Evolutionary conservation across 441 rosid species (phyloP).

Genomic region (Monsonia emarginata): DNA sequence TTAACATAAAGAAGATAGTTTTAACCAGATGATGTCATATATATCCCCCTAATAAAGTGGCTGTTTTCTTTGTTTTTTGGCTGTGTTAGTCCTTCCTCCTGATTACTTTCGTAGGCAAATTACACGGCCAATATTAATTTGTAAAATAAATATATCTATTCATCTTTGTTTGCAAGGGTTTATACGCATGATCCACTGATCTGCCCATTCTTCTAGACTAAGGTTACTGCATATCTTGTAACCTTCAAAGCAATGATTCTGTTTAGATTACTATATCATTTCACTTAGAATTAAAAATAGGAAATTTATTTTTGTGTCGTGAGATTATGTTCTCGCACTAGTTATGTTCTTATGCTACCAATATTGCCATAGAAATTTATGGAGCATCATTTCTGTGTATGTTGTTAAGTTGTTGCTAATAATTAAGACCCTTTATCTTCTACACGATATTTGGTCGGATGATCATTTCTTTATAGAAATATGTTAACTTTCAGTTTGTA

Average conservation of each 20-base stretch:
- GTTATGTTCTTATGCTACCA: neutral
- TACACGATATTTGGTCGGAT: neutral
- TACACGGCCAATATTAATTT: too few species aligned
- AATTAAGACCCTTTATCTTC: neutral
- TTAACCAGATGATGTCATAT: neutral
- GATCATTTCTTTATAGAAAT: neutral
- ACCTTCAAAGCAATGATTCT: neutral
- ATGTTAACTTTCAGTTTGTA: neutral
- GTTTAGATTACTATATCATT: neutral
- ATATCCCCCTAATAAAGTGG: neutral
- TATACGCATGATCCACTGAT: neutral
- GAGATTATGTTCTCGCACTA: neutral
- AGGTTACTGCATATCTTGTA: neutral
- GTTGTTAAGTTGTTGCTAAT: neutral
- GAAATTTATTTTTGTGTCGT: neutral
- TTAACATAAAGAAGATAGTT: too few species aligned
- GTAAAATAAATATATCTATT: neutral
- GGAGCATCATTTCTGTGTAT: neutral
- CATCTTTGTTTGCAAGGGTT: neutral
- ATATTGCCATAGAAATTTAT: neutral
- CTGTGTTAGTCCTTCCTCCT: neutral
- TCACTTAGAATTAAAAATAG: neutral
- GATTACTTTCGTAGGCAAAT: neutral
- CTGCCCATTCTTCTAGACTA: neutral
- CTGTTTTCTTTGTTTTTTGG: neutral